Conservation (phyloP, 495 filamentous ascomycete genomes). For the Physcia stellaris region DNA sequence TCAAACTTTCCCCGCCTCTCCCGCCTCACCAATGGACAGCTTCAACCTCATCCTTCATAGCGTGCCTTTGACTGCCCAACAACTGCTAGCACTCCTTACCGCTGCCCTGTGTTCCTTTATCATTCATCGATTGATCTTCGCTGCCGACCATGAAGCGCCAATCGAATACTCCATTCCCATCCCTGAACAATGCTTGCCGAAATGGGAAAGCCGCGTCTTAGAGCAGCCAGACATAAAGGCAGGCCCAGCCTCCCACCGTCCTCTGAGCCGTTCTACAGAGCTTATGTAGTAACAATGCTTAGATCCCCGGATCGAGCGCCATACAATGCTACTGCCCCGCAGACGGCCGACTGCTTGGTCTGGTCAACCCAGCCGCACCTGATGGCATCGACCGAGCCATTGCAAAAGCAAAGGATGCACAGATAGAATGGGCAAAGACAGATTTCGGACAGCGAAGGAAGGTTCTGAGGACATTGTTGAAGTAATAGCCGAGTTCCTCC, state of each 20-base stretch:
- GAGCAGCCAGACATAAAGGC: slow-evolving; percentile 44
- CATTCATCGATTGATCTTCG: no score
- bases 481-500: no score
- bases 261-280: background rate
- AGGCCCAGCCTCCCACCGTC: background rate
- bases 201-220: slow-evolving; percentile 46
- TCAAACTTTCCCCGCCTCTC: no score
- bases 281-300: background rate
- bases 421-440: slow-evolving; percentile 68
- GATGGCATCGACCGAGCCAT: slow-evolving; percentile 73
- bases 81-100: no score
- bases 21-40: no score
- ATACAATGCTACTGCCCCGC: slow-evolving; percentile 88
- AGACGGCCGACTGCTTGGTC: slow-evolving; percentile 69
- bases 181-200: slow-evolving; percentile 39
- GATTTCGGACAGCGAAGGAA: slow-evolving; percentile 63
- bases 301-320: slow-evolving; percentile 38
- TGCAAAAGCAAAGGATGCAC: slow-evolving; percentile 56
- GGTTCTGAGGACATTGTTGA: slow-evolving; percentile 70
- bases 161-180: slow-evolving; percentile 44
- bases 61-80: no score
- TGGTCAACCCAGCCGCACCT: slow-evolving; percentile 62
- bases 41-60: no score
- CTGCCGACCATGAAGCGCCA: slow-evolving; percentile 28
- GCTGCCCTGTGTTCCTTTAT: no score